Base-by-base conservation (phyloP, 2,329 filamentous ascomycete genomes). In the Fonsecaea pugnacius region DNA sequence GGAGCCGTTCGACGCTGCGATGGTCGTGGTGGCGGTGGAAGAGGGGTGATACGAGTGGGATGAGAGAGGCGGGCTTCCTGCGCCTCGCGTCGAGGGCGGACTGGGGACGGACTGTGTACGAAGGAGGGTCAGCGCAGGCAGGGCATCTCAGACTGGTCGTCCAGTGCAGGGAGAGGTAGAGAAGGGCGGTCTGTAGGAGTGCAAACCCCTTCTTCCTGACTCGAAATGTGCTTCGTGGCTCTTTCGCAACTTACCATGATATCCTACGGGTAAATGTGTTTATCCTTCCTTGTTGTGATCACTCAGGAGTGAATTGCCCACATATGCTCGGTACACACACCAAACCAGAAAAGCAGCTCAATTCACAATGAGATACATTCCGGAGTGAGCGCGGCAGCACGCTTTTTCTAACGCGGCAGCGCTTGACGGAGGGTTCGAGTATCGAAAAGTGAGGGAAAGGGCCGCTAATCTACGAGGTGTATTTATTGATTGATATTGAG, bases 51-150 rank as follows among this genome's bases (percentile, higher is more conserved):
- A n/a, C 14, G 54, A 38, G 12, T 57, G 54, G 12, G 36, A 36
- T 2, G 54, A 46, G n/a, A 50, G 55, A 24, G 55, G 38, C n/a
- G 55, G 40, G 55, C 40, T 58, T 38, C 36, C 30, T 30, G 14
- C 5, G 16, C 54, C 38, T 21, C 40, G 56, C 21, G 35, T 18
- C 2, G 56, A 40, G 1, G 56, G 43, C 7, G 40, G 30, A 7
- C 30, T 27, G 4, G 57, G 46, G 6, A 24, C 18, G 27, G 57
- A 50, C 57, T 58, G 16, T 43, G 43, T 24, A 30, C 6, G 2
- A 27, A 27, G 18, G 43, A 40, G 7, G 57, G 57, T 59, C 32
- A 59, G 57, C 10, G 21, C 18, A 48, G 24, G 21, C 21, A 8
- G 43, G 7, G 18, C 12, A 16, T n/a, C 38, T 2, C 38, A 18